Evolutionary conservation across 1,284 basidiomycete species (phyloP).

Genomic region (Pseudozyma hubeiensis): DNA sequence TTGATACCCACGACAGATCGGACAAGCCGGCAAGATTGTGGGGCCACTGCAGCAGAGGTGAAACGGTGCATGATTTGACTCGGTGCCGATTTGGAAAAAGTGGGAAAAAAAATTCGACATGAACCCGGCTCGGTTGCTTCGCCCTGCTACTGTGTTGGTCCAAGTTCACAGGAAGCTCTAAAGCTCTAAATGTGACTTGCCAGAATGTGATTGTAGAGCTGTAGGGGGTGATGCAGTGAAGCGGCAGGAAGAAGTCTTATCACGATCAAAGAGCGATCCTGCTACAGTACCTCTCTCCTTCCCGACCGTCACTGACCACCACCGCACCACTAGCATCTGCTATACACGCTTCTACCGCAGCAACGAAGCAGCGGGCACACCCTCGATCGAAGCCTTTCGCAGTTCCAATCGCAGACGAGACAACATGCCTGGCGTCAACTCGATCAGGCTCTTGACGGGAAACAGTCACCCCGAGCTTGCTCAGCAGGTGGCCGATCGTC

Average conservation of each 20-base stretch:
- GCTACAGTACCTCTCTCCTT: constrained; percentile 3
- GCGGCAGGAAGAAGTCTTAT: constrained; percentile 15
- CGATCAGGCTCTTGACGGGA: constrained; percentile 91
- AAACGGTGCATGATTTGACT: not conserved
- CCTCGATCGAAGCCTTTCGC: not conserved
- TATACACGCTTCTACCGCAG: not conserved
- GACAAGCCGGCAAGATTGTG: not conserved
- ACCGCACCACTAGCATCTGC: not conserved
- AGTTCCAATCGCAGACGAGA: constrained; percentile 2
- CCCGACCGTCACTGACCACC: constrained; percentile 35
- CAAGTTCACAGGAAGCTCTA: not conserved
- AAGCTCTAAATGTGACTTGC: no score
- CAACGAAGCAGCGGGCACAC: no score
- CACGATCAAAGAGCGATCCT: not conserved
- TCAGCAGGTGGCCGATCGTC: constrained; percentile 89
- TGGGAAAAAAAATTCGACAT: not conserved
- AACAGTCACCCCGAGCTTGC: constrained; percentile 99
- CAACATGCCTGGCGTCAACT: constrained; percentile 70
- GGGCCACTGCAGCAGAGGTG: not conserved
- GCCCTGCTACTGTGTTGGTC: not conserved
- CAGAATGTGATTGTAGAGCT: constrained; percentile 6
- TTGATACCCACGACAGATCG: not conserved
- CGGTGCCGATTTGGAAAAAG: constrained; percentile 30
- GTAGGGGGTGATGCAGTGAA: not conserved
- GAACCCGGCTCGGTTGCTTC: no score